phyloP scores from a whole-genome alignment of 257 asterid species.

The Gentiana straminea region DNA sequence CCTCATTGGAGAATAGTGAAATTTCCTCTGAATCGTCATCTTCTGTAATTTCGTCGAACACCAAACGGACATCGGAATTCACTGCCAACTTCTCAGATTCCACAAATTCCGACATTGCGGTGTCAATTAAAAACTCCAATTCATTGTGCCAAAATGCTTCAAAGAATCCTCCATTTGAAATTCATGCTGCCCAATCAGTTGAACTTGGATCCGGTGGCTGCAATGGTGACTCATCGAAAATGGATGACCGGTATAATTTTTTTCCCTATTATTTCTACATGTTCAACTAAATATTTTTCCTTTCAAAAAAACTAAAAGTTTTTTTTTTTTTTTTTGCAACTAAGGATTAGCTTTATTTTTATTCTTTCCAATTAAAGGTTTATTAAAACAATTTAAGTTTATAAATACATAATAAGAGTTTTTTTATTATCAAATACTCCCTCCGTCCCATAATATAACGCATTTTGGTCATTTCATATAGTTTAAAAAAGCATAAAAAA shows the following conservation, averaged over 20 bases:
- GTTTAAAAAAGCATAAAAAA: too few species aligned
- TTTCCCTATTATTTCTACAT: background rate
- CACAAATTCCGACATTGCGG: constrained; percentile 5
- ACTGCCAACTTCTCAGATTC: background rate
- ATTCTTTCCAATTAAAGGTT: constrained; percentile 11
- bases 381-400: too few species aligned
- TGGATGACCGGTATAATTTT: constrained; percentile 9
- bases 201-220: background rate
- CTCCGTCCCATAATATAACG: too few species aligned
- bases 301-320: too few species aligned
- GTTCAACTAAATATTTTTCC: too few species aligned
- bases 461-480: too few species aligned
- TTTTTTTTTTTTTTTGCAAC: background rate
- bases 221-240: background rate
- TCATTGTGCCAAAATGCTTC: constrained; percentile 10
- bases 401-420: too few species aligned
- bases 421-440: too few species aligned
- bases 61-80: constrained; percentile 13
- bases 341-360: too few species aligned
- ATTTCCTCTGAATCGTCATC: constrained; percentile 27
- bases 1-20: constrained; percentile 32
- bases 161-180: constrained; percentile 3
- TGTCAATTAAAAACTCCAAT: constrained; percentile 10
- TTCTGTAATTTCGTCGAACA: constrained; percentile 27
- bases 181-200: constrained; percentile 3